phyloP scores from a whole-genome alignment of 2,329 filamentous ascomycete species.

The Monosporascus sp. region DNA sequence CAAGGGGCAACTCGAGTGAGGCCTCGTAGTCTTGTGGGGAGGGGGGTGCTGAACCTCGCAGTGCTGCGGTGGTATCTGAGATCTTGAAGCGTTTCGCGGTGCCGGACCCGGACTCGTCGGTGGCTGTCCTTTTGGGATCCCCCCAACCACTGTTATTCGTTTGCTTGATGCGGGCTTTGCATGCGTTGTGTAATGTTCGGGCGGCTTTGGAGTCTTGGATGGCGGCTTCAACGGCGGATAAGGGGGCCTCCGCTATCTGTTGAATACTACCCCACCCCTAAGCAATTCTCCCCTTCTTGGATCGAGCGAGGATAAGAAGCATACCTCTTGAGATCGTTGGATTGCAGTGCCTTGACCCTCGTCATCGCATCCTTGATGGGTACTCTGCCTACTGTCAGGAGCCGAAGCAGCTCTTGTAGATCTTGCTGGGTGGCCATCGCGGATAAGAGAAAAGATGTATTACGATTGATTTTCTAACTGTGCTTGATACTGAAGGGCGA shows the following conservation, averaged over 20 bases:
- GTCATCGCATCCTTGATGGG: conserved; percentile 55
- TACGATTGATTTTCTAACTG: neutral
- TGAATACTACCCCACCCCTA: conserved; percentile 38
- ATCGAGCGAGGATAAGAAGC: conserved; percentile 8
- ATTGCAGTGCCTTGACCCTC: conserved; percentile 54
- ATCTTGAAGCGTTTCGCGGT: conserved; percentile 30
- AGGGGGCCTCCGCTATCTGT: conserved; percentile 48
- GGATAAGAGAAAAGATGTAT: neutral
- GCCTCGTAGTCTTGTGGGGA: conserved; percentile 57
- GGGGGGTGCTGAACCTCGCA: conserved; percentile 28
- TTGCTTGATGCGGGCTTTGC: conserved; percentile 47
- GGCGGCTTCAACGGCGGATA: conserved; percentile 39
- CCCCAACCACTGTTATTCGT: conserved; percentile 2
- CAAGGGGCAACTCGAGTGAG: conserved; percentile 55
- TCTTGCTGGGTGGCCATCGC: conserved; percentile 53
- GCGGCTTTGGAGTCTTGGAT: conserved; percentile 46
- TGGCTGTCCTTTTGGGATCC: conserved; percentile 28
- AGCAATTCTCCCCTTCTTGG: neutral
- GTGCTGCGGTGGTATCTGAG: conserved; percentile 18
- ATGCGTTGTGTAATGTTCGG: conserved; percentile 47
- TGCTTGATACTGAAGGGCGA: neutral
- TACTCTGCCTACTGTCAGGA: conserved; percentile 54
- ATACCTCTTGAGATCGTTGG: conserved; percentile 52
- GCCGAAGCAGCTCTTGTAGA: conserved; percentile 55
- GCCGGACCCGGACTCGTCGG: conserved; percentile 13